phyloP scores from a whole-genome alignment of 2,329 filamentous ascomycete species.

The Sphaerulina musiva region DNA sequence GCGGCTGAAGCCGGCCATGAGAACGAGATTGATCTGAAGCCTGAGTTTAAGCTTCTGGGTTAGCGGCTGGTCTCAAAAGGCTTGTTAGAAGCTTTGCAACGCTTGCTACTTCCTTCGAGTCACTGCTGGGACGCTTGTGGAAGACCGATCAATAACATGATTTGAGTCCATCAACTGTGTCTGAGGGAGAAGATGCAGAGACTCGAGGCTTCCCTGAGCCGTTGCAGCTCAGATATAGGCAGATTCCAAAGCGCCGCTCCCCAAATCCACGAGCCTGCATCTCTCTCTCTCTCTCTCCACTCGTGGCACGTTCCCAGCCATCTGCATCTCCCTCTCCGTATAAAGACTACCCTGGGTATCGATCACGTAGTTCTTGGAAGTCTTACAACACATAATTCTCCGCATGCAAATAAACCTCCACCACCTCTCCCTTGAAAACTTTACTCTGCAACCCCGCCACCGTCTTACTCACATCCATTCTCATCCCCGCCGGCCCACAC shows the following conservation, averaged over 20 bases:
- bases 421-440: constrained; percentile 64
- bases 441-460: constrained; percentile 75
- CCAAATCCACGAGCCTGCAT: too few species aligned
- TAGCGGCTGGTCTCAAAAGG: not conserved
- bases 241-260: too few species aligned
- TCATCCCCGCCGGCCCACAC: constrained; percentile 81
- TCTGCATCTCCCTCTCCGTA: too few species aligned
- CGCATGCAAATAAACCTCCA: constrained; percentile 90
- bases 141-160: not conserved
- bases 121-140: not conserved
- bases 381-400: constrained; percentile 82
- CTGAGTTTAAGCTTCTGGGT: not conserved
- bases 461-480: constrained; percentile 77
- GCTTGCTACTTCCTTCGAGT: not conserved
- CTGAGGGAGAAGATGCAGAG: not conserved
- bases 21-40: not conserved
- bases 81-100: not conserved
- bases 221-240: too few species aligned
- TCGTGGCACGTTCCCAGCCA: too few species aligned
- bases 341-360: too few species aligned
- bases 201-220: too few species aligned
- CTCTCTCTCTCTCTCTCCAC: too few species aligned
- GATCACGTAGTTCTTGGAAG: too few species aligned
- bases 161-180: not conserved
- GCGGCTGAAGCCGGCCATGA: not conserved